These are phyloP conservation scores for Fusarium sp. DNA, from an alignment of 2,329 filamentous ascomycete genomes.

Conservation along the genomic window DNA sequence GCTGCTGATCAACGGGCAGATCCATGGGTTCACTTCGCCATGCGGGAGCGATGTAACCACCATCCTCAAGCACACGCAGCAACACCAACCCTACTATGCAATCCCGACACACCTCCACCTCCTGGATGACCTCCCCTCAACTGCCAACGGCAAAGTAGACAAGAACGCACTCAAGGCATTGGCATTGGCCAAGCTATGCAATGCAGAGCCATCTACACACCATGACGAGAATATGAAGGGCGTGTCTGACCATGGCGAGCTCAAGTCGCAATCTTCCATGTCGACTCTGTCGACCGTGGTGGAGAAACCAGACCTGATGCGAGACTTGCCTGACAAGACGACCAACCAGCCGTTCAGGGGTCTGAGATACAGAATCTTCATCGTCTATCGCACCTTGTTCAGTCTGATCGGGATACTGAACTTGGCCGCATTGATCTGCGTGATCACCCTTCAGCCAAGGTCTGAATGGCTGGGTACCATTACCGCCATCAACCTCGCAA, in stretches of 20 bases:
- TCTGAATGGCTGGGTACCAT: constrained; percentile 55
- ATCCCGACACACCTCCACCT: constrained; percentile 60
- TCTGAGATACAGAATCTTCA: constrained; percentile 59
- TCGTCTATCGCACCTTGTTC: constrained; percentile 68
- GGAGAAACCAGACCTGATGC: constrained; percentile 47
- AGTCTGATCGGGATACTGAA: constrained; percentile 64
- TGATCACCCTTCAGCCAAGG: constrained; percentile 51
- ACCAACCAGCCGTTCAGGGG: constrained; percentile 53
- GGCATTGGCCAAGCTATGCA: constrained; percentile 32
- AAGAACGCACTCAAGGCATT: constrained; percentile 58
- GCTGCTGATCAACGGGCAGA: constrained; percentile 58
- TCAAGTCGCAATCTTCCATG: constrained; percentile 47
- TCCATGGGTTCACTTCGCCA: constrained; percentile 64
- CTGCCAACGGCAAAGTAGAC: constrained; percentile 68
- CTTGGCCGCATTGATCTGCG: constrained; percentile 57
- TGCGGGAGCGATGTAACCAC: constrained; percentile 48
- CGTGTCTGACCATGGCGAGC: constrained; percentile 36
- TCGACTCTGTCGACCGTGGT: constrained; percentile 42
- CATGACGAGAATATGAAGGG: constrained; percentile 6
- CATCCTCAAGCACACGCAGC: constrained; percentile 55
- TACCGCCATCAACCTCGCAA: constrained; percentile 61
- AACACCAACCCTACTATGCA: constrained; percentile 66
- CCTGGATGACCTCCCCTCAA: constrained; percentile 60
- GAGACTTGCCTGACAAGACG: constrained; percentile 55
- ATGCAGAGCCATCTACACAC: constrained; percentile 7